Evolutionary conservation across 73 alveolate genomes (phyloP).

Genomic region (Symbiodinium natans): DNA sequence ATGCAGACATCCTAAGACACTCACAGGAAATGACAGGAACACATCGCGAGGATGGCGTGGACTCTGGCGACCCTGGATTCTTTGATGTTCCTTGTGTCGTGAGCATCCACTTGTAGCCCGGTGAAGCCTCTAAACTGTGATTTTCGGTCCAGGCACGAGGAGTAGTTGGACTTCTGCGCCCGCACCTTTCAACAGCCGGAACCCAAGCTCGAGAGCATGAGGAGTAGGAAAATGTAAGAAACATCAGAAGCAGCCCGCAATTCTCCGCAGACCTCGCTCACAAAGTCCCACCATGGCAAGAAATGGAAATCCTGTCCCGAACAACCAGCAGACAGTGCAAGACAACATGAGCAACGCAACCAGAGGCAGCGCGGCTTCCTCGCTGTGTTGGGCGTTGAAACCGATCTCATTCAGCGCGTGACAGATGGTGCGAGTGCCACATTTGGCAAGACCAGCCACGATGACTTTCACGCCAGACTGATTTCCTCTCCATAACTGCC

Average conservation of each 20-base stretch:
- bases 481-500: no score
- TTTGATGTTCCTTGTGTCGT: no score
- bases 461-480: slow-evolving; percentile 31
- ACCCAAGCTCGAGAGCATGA: no score
- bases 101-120: background rate
- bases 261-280: slow-evolving; percentile 40
- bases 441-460: slow-evolving; percentile 47
- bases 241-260: background rate
- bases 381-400: slow-evolving; percentile 55
- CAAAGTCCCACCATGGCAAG: slow-evolving; percentile 89
- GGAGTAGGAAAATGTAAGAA: no score
- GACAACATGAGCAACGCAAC: no score
- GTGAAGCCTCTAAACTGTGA: background rate
- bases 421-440: slow-evolving; percentile 79
- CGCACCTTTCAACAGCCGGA: background rate
- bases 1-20: background rate
- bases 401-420: slow-evolving; percentile 80
- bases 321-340: background rate
- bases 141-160: background rate
- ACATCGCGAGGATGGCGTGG: no score
- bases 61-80: no score
- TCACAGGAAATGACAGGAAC: no score
- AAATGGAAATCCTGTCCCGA: slow-evolving; percentile 47
- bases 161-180: background rate
- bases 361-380: background rate